These are phyloP conservation scores for Emericellopsis cladophorae DNA, from an alignment of 2,329 filamentous ascomycete species.

Conservation along the genomic window DNA sequence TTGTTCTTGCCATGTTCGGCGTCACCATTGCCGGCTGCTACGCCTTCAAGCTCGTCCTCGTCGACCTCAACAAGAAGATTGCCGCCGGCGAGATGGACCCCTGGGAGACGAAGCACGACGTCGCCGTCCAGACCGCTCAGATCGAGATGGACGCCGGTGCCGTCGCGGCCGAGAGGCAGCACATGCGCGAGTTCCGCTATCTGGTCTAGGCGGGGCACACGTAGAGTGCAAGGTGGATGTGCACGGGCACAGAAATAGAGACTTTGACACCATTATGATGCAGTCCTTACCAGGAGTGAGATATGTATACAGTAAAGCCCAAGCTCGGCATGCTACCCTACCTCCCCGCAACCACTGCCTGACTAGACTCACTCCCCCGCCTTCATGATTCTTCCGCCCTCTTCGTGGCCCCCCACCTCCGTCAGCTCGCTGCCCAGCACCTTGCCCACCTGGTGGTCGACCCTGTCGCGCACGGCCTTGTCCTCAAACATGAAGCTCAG, in stretches of 20 bases:
- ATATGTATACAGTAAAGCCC: too few species aligned
- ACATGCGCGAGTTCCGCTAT: neutral
- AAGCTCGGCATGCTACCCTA: too few species aligned
- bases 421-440: neutral
- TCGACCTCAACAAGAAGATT: conserved; percentile 32
- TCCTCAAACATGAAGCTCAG: conserved; percentile 17
- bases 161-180: neutral
- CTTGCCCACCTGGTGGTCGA: neutral
- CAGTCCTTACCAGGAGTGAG: too few species aligned
- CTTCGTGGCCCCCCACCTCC: neutral
- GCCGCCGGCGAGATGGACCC: conserved; percentile 23
- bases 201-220: neutral
- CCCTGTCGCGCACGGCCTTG: neutral
- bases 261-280: too few species aligned
- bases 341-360: too few species aligned
- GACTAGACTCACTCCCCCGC: too few species aligned
- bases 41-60: conserved; percentile 31
- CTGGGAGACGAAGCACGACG: conserved; percentile 21
- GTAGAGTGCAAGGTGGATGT: too few species aligned
- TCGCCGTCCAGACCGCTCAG: conserved; percentile 25
- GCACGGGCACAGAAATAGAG: too few species aligned
- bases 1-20: conserved; percentile 52
- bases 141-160: conserved; percentile 13
- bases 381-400: too few species aligned
- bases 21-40: conserved; percentile 40